Base-by-base conservation (phyloP, 2,329 filamentous ascomycete species). In the Fusarium tanahbumbuense region DNA sequence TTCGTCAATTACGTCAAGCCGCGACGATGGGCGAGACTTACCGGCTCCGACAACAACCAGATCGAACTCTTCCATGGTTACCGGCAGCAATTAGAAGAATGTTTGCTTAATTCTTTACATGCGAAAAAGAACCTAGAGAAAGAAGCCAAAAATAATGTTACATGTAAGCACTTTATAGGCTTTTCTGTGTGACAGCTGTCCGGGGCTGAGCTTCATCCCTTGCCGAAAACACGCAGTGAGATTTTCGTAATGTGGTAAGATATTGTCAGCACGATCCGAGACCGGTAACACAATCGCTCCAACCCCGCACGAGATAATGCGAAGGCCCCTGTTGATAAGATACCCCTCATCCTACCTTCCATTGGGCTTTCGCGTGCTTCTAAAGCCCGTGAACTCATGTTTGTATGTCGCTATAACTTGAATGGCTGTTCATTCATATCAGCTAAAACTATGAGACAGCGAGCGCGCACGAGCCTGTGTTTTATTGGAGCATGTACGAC, bases 11-110 rank as follows among this genome's bases (percentile, higher is more conserved):
- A 3, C 8, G 2, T 18, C 15, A 5, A 16, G 15, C 7, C 15
- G 30, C 4, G 15, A 32, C 15, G 30, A 16, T 32, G 30, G 7
- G 15, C 9, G 9, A 30, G 7, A 32, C 47, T 34, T n/a, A 49
- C 47, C 47, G 5, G 47, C 47, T 34, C 47, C 47, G 4, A 49
- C 20, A 1, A 49, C 47, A 2, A 49, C 47, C 7, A 49, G 47
- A n/a, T 49, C 28, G 6, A 49, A 23, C 0, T 49, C 20, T 25
- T 34, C 47, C 47, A 49, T 48, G 5, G 34, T 3, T 6, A n/a
- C 1, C 2, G 28, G 12, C 2, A 28, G 28, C 28, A 27, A 28
- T 2, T 6, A 12, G 11, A 6, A 12, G 1, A 1, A 12, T 28
- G 11, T 28, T 2, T 28, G 11, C 11, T 12, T 12, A 28, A 28